phyloP scores from a whole-genome alignment of 1,139 yeast genomes.

The Candida sanyaensis region DNA sequence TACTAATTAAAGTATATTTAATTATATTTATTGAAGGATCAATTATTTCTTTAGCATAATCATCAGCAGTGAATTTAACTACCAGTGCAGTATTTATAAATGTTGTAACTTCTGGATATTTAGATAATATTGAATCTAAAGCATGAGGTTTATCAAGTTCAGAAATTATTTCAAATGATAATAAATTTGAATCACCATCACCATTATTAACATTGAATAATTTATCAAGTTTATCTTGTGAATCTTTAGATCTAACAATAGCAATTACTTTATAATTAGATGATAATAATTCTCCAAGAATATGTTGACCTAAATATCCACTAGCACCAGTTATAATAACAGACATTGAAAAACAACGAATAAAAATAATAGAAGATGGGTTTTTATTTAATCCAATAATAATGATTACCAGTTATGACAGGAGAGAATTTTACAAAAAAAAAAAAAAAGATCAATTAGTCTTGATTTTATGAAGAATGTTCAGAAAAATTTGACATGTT shows the following conservation, averaged over 20 bases:
- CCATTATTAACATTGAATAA: slow-evolving; percentile 12
- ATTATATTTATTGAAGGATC: slow-evolving; percentile 27
- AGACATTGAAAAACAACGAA: slow-evolving; percentile 12
- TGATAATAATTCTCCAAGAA: slow-evolving; percentile 27
- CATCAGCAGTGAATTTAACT: slow-evolving; percentile 23
- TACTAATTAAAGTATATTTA: slow-evolving; percentile 24
- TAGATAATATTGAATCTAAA: slow-evolving; percentile 51
- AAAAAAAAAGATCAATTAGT: too few relatives aligned
- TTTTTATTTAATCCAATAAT: too few relatives aligned
- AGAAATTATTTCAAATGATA: slow-evolving; percentile 55
- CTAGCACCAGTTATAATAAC: slow-evolving; percentile 42
- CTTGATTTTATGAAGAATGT: too few relatives aligned
- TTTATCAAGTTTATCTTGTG: slow-evolving; percentile 44
- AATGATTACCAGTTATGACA: too few relatives aligned
- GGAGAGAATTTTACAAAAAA: too few relatives aligned
- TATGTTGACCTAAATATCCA: slow-evolving; percentile 41
- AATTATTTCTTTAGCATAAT: slow-evolving; percentile 21
- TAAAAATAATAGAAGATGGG: too few relatives aligned
- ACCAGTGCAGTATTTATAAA: slow-evolving; percentile 51
- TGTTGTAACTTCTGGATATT: slow-evolving; percentile 47
- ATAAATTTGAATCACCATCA: slow-evolving; percentile 4
- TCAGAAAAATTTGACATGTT: too few relatives aligned
- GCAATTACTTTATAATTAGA: slow-evolving; percentile 57
- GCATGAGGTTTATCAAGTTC: slow-evolving; percentile 45
- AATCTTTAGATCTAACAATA: slow-evolving; percentile 53